phyloP scores from a whole-genome alignment of 495 filamentous ascomycete genomes.

The Physcia stellaris region DNA sequence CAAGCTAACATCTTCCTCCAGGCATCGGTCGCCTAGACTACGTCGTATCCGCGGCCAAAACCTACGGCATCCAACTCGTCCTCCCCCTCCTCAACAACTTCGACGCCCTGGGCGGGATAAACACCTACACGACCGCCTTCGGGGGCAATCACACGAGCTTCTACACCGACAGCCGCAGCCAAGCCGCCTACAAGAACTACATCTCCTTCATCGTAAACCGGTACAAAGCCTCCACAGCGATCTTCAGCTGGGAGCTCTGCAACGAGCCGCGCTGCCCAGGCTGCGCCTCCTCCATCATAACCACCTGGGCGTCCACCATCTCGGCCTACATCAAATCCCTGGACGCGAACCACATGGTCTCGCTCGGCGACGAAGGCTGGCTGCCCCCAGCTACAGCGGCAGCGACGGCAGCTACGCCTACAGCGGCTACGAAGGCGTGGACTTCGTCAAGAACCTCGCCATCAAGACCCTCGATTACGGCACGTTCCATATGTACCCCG shows the following conservation, averaged over 20 bases:
- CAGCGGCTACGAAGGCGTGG: conserved; percentile 41
- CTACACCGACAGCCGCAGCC: conserved; percentile 42
- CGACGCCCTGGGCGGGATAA: conserved; percentile 54
- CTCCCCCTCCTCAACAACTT: conserved; percentile 33
- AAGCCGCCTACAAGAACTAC: conserved; percentile 48
- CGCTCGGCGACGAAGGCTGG: conserved; percentile 43
- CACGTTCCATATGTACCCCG: conserved; percentile 53
- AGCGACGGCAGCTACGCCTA: conserved; percentile 47
- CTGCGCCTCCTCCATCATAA: conserved; percentile 43
- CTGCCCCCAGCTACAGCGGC: too few relatives aligned
- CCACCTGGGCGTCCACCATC: conserved; percentile 45
- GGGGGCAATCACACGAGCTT: conserved; percentile 39
- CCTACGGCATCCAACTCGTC: conserved; percentile 44
- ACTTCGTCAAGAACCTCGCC: conserved; percentile 46
- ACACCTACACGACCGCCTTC: conserved; percentile 47
- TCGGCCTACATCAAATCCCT: conserved; percentile 49
- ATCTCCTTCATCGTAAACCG: conserved; percentile 47
- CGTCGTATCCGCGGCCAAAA: conserved; percentile 46
- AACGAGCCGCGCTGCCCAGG: conserved; percentile 62
- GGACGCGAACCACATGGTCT: conserved; percentile 54
- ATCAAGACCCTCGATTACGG: conserved; percentile 51
- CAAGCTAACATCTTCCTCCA: too few relatives aligned
- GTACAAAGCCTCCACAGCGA: conserved; percentile 39
- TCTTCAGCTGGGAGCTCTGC: conserved; percentile 60
- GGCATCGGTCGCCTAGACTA: conserved; percentile 55